Percentiles rank a stretch among this genome's conserved stretches.
Conservation (phyloP, 352 stramenopile genomes). For the Plasmopara halstedii region DNA sequence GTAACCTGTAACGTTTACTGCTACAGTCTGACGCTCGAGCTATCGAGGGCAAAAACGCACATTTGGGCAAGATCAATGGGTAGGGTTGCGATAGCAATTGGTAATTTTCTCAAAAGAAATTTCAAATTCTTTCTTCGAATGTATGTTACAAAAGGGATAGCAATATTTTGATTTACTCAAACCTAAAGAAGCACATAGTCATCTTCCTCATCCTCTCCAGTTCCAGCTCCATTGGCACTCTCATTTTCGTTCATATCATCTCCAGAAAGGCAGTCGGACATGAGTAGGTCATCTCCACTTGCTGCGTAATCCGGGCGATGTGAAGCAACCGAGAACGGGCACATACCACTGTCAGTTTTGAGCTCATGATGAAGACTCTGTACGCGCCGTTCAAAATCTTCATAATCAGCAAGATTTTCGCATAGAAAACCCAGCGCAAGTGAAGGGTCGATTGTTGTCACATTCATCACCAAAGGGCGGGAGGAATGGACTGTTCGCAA, state of each 20-base stretch:
- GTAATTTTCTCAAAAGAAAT: too few species aligned
- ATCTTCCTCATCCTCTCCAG: slow-evolving; percentile 45
- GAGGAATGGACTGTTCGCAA: slow-evolving; percentile 46
- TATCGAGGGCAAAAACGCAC: too few species aligned
- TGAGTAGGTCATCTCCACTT: slow-evolving; percentile 35
- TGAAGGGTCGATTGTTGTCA: slow-evolving; percentile 89
- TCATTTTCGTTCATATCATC: slow-evolving; percentile 54
- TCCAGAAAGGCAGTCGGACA: slow-evolving; percentile 51
- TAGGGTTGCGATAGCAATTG: too few species aligned
- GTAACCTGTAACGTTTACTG: too few species aligned
- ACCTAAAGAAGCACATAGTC: slow-evolving; percentile 69
- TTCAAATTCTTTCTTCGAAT: too few species aligned
- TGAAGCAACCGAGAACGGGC: slow-evolving; percentile 55
- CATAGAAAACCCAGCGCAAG: slow-evolving; percentile 92
- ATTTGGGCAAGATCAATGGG: too few species aligned
- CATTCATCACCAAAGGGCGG: slow-evolving; percentile 64
- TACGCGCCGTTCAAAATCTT: slow-evolving; percentile 56
- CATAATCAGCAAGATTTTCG: slow-evolving; percentile 57
- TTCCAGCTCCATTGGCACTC: slow-evolving; percentile 4
- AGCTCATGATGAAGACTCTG: slow-evolving; percentile 33
- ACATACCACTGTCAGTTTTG: slow-evolving; percentile 33
- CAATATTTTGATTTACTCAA: slow-evolving; percentile 4
- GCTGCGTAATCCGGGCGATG: slow-evolving; percentile 53
- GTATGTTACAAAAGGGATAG: slow-evolving; percentile 20
- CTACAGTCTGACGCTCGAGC: too few species aligned